phyloP scores from a whole-genome alignment of 495 filamentous ascomycete genomes.

The Elaphomyces granulatus region DNA sequence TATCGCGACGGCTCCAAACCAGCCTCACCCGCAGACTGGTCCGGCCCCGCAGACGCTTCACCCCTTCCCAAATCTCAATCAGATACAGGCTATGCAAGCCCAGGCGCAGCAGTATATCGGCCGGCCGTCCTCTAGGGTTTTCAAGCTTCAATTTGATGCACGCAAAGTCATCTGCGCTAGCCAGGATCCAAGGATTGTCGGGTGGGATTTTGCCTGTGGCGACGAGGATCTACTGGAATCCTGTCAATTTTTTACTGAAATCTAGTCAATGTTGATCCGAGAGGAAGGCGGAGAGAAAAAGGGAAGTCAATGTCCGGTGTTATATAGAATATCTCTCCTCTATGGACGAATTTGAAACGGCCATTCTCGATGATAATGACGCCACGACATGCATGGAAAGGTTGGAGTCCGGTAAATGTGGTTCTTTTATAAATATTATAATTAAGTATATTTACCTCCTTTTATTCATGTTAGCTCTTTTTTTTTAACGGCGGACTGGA shows the following conservation, averaged over 20 bases:
- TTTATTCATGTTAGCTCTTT: too few relatives aligned
- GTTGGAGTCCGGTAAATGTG: too few relatives aligned
- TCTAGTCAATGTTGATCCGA: too few relatives aligned
- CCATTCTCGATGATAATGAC: too few relatives aligned
- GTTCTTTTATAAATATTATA: too few relatives aligned
- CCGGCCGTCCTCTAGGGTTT: conserved; percentile 51
- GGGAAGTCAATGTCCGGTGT: conserved; percentile 18
- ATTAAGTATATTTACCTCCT: too few relatives aligned
- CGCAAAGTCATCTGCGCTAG: conserved; percentile 88
- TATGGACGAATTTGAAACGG: too few relatives aligned
- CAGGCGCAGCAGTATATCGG: neutral
- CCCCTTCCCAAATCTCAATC: conserved; percentile 2
- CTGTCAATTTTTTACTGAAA: conserved; percentile 52
- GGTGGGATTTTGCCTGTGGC: conserved; percentile 94
- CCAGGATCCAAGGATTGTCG: conserved; percentile 80
- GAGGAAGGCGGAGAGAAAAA: conserved; percentile 17
- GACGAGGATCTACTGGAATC: conserved; percentile 73
- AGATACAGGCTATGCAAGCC: conserved; percentile 1
- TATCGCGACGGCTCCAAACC: too few relatives aligned
- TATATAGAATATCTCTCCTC: too few relatives aligned
- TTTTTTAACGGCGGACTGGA: too few relatives aligned
- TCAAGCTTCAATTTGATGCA: conserved; percentile 94
- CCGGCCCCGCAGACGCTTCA: conserved; percentile 1
- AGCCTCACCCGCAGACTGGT: too few relatives aligned
- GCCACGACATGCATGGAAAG: too few relatives aligned